Conservation (phyloP, 495 filamentous ascomycete species). For the Lasiosphaeria ovina region DNA sequence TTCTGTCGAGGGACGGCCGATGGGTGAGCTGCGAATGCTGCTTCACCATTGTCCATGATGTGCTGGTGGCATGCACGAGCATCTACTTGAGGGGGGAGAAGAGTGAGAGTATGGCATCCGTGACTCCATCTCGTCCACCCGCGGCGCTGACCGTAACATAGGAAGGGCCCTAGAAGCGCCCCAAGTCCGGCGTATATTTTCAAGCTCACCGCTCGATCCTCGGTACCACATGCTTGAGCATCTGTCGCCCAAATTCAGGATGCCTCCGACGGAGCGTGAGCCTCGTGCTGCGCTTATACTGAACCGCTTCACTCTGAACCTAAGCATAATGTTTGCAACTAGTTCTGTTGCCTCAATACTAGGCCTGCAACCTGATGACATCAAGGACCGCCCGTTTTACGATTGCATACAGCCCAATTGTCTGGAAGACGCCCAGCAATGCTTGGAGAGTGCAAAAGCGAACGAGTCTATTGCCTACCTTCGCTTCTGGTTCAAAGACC, state of each 20-base stretch:
- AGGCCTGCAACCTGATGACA: conserved; percentile 62
- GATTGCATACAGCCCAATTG: conserved; percentile 78
- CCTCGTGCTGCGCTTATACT: conserved; percentile 82
- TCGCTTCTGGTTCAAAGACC: conserved; percentile 84
- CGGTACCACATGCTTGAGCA: conserved; percentile 90
- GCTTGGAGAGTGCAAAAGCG: conserved; percentile 81
- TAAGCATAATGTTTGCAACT: conserved; percentile 86
- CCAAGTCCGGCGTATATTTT: conserved; percentile 73
- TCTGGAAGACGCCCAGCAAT: conserved; percentile 69
- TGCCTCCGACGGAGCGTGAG: conserved; percentile 65
- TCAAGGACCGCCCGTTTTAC: conserved; percentile 73
- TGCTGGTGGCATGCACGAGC: conserved; percentile 81
- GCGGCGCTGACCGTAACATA: conserved; percentile 33
- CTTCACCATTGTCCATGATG: conserved; percentile 85
- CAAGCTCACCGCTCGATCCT: conserved; percentile 77
- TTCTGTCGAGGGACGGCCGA: conserved; percentile 64
- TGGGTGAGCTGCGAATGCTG: conserved; percentile 87
- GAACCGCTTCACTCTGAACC: conserved; percentile 79
- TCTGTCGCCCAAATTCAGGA: conserved; percentile 76
- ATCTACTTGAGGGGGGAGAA: conserved; percentile 68
- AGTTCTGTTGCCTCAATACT: conserved; percentile 69
- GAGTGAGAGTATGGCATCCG: conserved; percentile 63
- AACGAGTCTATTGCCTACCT: conserved; percentile 93
- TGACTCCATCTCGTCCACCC: not conserved
- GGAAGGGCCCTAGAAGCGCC: conserved; percentile 79